Conservation (phyloP, 2,329 filamentous ascomycete genomes). For the Blastomyces parvus region DNA sequence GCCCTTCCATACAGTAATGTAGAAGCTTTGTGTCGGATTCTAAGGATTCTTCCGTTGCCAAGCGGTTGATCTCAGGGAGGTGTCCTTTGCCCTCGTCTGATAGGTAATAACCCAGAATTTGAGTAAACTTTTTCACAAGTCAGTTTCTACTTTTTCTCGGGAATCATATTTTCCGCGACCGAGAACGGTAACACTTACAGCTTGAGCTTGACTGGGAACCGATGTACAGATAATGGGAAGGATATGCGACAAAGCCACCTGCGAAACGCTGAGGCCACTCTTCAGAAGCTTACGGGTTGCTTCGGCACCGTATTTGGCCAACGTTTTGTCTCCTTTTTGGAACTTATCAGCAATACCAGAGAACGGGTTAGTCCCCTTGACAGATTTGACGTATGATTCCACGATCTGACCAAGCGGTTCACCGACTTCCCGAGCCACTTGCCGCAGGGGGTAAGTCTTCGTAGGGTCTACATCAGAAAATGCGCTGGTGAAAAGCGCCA, state of each 20-base stretch:
- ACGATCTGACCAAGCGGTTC: slow-evolving; percentile 32
- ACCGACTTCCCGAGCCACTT: slow-evolving; percentile 35
- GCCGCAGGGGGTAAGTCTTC: slow-evolving; percentile 40
- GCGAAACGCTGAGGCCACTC: slow-evolving; percentile 50
- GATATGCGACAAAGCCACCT: slow-evolving; percentile 63
- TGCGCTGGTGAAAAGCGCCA: slow-evolving; percentile 40
- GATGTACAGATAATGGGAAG: slow-evolving; percentile 57
- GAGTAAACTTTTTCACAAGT: slow-evolving; percentile 54
- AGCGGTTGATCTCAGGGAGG: slow-evolving; percentile 37
- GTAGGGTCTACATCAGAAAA: slow-evolving; percentile 42
- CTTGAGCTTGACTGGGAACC: slow-evolving; percentile 53
- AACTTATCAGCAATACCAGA: slow-evolving; percentile 42
- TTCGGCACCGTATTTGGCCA: slow-evolving; percentile 56
- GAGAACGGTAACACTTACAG: slow-evolving; percentile 31
- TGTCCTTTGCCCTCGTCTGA: slow-evolving; percentile 33
- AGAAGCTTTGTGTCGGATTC: slow-evolving; percentile 19
- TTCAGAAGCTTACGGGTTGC: slow-evolving; percentile 58
- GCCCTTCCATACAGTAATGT: slow-evolving; percentile 22
- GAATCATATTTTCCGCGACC: slow-evolving; percentile 45
- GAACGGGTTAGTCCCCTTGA: slow-evolving; percentile 44
- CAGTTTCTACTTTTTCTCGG: slow-evolving; percentile 24
- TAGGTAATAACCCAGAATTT: slow-evolving; percentile 38
- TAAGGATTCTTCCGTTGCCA: slow-evolving; percentile 30
- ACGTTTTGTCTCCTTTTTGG: slow-evolving; percentile 44
- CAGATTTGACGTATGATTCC: slow-evolving; percentile 33